Base-by-base conservation (phyloP, 1,284 basidiomycete species). In the Quambalaria eucalypti region DNA sequence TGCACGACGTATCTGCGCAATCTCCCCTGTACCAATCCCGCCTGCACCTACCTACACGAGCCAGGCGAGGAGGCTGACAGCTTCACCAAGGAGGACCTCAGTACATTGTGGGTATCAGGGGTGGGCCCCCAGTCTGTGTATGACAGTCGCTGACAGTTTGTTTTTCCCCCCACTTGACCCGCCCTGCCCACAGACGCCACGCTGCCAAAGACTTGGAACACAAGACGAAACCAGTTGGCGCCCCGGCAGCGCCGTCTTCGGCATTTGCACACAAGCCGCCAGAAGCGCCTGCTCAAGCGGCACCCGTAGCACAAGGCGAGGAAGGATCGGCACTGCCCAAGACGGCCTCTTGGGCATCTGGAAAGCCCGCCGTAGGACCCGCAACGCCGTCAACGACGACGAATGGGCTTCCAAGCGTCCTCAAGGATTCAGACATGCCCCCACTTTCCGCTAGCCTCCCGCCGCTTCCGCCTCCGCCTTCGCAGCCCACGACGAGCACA, bases 61-160 rank as follows among this genome's bases (percentile, higher is more conserved):
- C 93, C 91, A 85, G 93, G 92, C 21, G 95, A 97, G 67, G 93
- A 98, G 76, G 89, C 90, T 56, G 95, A 99, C 77, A 91, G 88
- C 66, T 96, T 75, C 50, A 75, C 73, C 12, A 75, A 75, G 47
- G 73, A 75, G 48, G 73, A 75, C 46, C 63, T 75, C 5, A 66
- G 66, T 26, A 73, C 71, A 33, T 55, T 74, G 57, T 58, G 36
- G 51, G 53, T 50, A 6, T 14, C 9, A 14, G n/a, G 25, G 46
- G 6, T 16, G 46, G 4, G 23, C 42, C n/a, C 6, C 19, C 39
- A n/a, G 3, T 7, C 29, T 12, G 16, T 33, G 8, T 10, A 6
- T 47, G 36, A 26, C 12, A 4, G 16, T 51, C 38, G 21, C 28
- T 29, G n/a, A 14, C 30, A n/a, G n/a, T 4, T 16, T 23, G 12